Evolutionary conservation across 176 grass and related monocot genomes (phyloP), one percentile per base, ranked within the genome.

Genomic region (Oryza rufipogon): DNA sequence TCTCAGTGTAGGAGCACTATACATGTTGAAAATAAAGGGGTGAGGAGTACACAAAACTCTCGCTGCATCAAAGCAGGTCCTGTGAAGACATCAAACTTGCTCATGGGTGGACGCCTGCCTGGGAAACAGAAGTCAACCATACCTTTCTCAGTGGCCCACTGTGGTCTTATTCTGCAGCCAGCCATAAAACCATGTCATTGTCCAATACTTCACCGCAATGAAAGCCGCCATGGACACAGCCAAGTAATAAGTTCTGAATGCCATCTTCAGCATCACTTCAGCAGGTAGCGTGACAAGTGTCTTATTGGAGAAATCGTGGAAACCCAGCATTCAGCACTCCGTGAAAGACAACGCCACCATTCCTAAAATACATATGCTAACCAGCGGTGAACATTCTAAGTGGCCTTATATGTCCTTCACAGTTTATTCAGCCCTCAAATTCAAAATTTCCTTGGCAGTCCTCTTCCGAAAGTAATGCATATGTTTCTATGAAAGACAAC

Each of bases 391-490:
- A 80, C 16, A 56, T 73, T 23, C 8, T 56, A 61, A n/a, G 10
- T 51, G 12, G 41, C 68, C 70, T 73, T 48, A 71, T 36, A 79
- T 81, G 33, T 17, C 41, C 52, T 70, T 67, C 68, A 54, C 28
- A 64, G 65, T 81, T 83, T 80, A 97, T 78, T 77, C 89, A 67
- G 94, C 94, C 47, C 75, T 88, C 86, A 92, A 80, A 66, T 70
- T 86, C 75, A 97, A 70, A 76, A 97, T 82, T 86, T 97, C 94
- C 82, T 88, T 94, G 19, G 89, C 89, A 70, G 82, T 97, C 67
- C 94, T 97, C 79, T 71, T 86, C 52, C 94, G 85, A 89, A 97
- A 94, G 84, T 97, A 97, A 69, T 20, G 9, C 94, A 97, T 97
- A 68, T 97, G 81, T 51, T 97, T 87, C 94, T 97, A 79, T 65